Evolutionary conservation across 176 grass and related monocot genomes (phyloP), one percentile per base, ranked within the genome.

Genomic region (Saccharum spontaneum): DNA sequence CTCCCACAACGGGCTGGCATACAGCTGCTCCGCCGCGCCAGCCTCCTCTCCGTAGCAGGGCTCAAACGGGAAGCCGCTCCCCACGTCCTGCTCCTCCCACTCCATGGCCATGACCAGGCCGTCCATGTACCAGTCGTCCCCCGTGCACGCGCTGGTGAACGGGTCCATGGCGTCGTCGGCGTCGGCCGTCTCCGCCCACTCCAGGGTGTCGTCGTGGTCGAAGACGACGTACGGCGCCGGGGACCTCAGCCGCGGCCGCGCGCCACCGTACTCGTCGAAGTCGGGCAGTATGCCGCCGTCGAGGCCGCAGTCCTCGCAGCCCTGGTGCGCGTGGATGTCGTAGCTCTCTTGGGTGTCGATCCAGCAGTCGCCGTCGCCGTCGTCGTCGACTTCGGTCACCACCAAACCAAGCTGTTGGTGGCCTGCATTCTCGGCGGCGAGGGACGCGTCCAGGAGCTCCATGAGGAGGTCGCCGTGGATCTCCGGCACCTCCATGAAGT

Each of bases 231-330:
- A 85, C 60, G 83, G 73, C 36, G 46, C n/a, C 73, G 79, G 66
- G n/a, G 65, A 79, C 36, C 28, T 9, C 10, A 80, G 9, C n/a
- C 57, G 84, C 22, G 79, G 71, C 20, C 18, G 13, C 17, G 83
- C 64, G 65, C 81, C 78, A 22, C 83, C 81, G 67, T 67, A 50
- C 1, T 60, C 64, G 3, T 88, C 75, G 14, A 94, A 76, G 72
- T 85, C 85, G 10, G 57, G 79, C 5, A 91, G 63, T 36, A 94
- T 76, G 75, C 80, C 76, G 63, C 80, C 76, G 69, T 92, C 92
- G 77, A 94, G 84, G 17, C 75, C 85, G 34, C 95, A 94, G 72
- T 97, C 95, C 75, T 94, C 88, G 74, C 92, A 94, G 34, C 84
- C 84, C 39, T 91, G 78, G 79, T 73, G 82, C 39, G 77, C 14